Evolutionary conservation across 2,329 filamentous ascomycete species (phyloP).

Genomic region (Cladosporium sp.): DNA sequence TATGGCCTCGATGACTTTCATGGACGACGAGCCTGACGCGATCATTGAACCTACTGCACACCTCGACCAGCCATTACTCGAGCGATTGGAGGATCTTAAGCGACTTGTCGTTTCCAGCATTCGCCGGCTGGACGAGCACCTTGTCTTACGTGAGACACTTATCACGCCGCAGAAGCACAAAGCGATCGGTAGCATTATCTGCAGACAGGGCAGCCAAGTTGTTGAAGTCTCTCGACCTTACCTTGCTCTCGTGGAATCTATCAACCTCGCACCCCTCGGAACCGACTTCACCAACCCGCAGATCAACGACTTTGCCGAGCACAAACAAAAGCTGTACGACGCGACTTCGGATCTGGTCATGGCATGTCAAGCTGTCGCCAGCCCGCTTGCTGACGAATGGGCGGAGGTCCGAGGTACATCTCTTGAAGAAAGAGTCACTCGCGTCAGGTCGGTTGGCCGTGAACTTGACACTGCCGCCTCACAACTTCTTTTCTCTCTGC

Average conservation of each 20-base stretch:
- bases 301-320: constrained; percentile 77
- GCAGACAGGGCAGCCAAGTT: constrained; percentile 71
- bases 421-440: constrained; percentile 78
- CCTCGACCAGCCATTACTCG: constrained; percentile 73
- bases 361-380: constrained; percentile 85
- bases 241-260: constrained; percentile 85
- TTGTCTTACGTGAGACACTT: constrained; percentile 74
- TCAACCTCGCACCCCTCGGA: constrained; percentile 77
- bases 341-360: constrained; percentile 85
- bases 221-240: constrained; percentile 87
- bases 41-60: constrained; percentile 65
- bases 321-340: constrained; percentile 93
- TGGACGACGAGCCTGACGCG: constrained; percentile 81
- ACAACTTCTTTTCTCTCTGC: constrained; percentile 82
- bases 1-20: constrained; percentile 63
- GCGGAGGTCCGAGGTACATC: constrained; percentile 86
- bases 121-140: constrained; percentile 79
- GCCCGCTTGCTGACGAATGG: constrained; percentile 93
- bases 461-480: constrained; percentile 83
- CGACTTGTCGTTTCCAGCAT: constrained; percentile 81
- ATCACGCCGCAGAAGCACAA: constrained; percentile 75
- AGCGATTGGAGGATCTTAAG: constrained; percentile 81
- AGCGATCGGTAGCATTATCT: constrained; percentile 76
- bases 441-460: constrained; percentile 71
- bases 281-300: constrained; percentile 79